Base-by-base conservation (phyloP, 495 filamentous ascomycete genomes). In the Pseudevernia furfuracea region DNA sequence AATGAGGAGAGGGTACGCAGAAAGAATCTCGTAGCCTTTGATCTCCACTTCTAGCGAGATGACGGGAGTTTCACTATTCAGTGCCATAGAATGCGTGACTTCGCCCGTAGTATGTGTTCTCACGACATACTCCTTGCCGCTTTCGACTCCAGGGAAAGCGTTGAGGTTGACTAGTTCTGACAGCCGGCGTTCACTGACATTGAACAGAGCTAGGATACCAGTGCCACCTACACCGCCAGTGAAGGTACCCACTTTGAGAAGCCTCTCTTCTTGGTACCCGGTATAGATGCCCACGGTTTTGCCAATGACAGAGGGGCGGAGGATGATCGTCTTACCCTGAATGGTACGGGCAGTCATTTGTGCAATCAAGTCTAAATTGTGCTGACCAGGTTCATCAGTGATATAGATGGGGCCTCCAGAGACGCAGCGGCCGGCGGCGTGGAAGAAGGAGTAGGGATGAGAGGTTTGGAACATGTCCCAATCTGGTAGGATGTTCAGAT, bases 381-480 rank as follows among this genome's bases (percentile, higher is more conserved):
- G 92, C 58, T 88, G 75, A 8, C 89, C 91, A 1, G 92, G 93
- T 15, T 84, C 81, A 70, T 98, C 94, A 4, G 94, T 97, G 69
- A 98, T 89, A 65, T 92, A 96, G 46, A 98, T 85, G 0, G 93
- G 94, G 3, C 94, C 94, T 1, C 94, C 94, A 59, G 86, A 90
- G 14, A 98, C 83, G 73, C 90, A 96, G 21, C 94, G 82, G 15
- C 91, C 92, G 15, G 94, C 91, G 37, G 89, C 94, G 60, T 98
- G 94, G 74, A 92, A 94, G 0, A 80, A 81, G 2, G 86, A 86
- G 68, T 89, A 94, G 3, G 82, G 77, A 70, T 93, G 89, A 34
- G 78, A 78, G 2, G 94, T 96, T 72, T 98, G 94, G 61, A 98
- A 98, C 94, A 98, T 97, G 74, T 97, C 94, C 94, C 94, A 98